These are phyloP conservation scores for Raddia guianensis DNA, from an alignment of 176 grass and related monocot genomes.

Conservation along the genomic window DNA sequence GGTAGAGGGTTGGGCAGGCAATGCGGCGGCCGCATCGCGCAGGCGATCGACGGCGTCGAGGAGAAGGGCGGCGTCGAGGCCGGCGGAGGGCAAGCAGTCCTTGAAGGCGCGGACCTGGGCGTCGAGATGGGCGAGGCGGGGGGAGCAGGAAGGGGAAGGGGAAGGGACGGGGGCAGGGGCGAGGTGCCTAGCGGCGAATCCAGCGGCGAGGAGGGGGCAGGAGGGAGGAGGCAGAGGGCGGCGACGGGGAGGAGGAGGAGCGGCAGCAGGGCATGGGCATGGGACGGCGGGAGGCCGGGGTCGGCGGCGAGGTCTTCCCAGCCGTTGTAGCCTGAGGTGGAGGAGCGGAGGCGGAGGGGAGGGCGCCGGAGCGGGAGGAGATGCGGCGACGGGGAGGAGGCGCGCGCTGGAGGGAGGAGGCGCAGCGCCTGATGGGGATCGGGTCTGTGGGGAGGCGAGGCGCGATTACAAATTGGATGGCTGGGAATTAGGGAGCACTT, in stretches of 20 bases:
- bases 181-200: conserved; percentile 53
- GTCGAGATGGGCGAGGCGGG: conserved; percentile 60
- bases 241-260: conserved; percentile 43
- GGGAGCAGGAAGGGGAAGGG: conserved; percentile 29
- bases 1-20: conserved; percentile 22
- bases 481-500: too few species aligned
- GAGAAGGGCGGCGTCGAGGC: not conserved
- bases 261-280: conserved; percentile 25
- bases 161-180: too few species aligned
- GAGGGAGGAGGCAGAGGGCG: conserved; percentile 59
- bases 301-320: conserved; percentile 72
- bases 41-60: conserved; percentile 53
- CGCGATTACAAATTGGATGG: too few species aligned
- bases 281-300: conserved; percentile 18
- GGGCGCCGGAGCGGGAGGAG: not conserved
- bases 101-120: conserved; percentile 48
- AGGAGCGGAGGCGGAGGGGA: conserved; percentile 5
- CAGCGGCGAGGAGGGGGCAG: conserved; percentile 58
- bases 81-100: conserved; percentile 24
- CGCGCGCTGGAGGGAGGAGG: too few species aligned
- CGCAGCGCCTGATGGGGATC: too few species aligned
- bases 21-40: conserved; percentile 41
- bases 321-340: conserved; percentile 49
- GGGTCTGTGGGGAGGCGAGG: too few species aligned
- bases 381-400: not conserved